Percentiles rank a stretch among this genome's conserved stretches.
Evolutionary conservation across 257 asterid genomes (phyloP).

Genomic region (Paulownia fortunei): DNA sequence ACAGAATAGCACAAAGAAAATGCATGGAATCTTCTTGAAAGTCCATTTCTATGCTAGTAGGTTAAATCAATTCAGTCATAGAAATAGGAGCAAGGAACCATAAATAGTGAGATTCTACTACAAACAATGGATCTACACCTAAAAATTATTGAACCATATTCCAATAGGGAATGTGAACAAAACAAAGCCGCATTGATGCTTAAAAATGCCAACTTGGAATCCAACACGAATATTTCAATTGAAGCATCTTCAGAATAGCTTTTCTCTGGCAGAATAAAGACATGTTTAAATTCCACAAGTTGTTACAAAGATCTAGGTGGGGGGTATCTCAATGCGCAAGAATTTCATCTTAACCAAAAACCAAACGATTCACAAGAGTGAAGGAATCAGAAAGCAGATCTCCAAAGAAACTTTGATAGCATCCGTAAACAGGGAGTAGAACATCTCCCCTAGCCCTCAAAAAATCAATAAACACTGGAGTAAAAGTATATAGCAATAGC

Average conservation of each 20-base stretch:
- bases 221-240: not conserved
- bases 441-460: not conserved
- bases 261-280: not conserved
- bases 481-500: too few relatives aligned
- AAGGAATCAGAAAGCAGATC: slow-evolving; percentile 7
- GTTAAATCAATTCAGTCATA: slow-evolving; percentile 6
- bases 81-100: too few relatives aligned
- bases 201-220: not conserved
- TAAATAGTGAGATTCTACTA: slow-evolving; percentile 15
- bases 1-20: slow-evolving; percentile 2
- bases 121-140: slow-evolving; percentile 7
- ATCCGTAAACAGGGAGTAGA: not conserved
- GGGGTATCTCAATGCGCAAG: not conserved
- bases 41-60: not conserved
- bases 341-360: not conserved
- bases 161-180: not conserved
- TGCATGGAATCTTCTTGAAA: not conserved
- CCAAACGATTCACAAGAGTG: not conserved
- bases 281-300: not conserved
- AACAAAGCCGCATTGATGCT: not conserved
- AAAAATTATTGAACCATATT: not conserved
- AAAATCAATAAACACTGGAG: not conserved
- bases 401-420: not conserved
- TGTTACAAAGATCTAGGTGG: not conserved
- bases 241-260: not conserved